Conservation (phyloP, 176 grass and related monocot species). For the Oryza punctata region DNA sequence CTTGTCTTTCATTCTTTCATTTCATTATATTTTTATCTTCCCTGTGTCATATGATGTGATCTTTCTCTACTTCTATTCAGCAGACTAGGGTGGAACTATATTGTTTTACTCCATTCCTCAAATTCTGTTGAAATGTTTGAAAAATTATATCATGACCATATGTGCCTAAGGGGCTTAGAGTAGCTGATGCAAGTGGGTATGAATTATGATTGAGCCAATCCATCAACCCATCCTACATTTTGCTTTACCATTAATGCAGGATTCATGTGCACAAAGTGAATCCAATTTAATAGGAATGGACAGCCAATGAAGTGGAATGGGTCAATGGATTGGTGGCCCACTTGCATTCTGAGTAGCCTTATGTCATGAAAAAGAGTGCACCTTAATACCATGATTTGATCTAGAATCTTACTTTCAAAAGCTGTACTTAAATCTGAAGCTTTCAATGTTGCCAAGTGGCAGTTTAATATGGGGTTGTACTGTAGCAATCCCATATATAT, state of each 20-base stretch:
- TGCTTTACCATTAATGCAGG: neutral
- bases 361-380: constrained; percentile 20
- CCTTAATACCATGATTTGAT: constrained; percentile 13
- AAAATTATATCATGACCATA: constrained; percentile 12
- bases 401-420: constrained; percentile 27
- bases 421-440: neutral
- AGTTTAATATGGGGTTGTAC: constrained; percentile 25
- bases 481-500: neutral
- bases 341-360: constrained; percentile 2
- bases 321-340: neutral
- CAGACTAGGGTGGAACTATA: neutral
- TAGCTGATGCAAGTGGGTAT: neutral
- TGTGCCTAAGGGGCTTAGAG: constrained; percentile 5
- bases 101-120: neutral
- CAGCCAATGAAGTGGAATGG: neutral
- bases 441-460: neutral
- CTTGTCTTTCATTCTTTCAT: constrained; percentile 26
- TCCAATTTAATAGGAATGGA: neutral
- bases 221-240: neutral
- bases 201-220: neutral
- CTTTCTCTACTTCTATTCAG: constrained; percentile 26
- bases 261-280: neutral
- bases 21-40: constrained; percentile 6
- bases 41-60: neutral
- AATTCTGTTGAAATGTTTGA: constrained; percentile 4